phyloP scores from a whole-genome alignment of 202 grass and related monocot species.

The Panicum virgatum region DNA sequence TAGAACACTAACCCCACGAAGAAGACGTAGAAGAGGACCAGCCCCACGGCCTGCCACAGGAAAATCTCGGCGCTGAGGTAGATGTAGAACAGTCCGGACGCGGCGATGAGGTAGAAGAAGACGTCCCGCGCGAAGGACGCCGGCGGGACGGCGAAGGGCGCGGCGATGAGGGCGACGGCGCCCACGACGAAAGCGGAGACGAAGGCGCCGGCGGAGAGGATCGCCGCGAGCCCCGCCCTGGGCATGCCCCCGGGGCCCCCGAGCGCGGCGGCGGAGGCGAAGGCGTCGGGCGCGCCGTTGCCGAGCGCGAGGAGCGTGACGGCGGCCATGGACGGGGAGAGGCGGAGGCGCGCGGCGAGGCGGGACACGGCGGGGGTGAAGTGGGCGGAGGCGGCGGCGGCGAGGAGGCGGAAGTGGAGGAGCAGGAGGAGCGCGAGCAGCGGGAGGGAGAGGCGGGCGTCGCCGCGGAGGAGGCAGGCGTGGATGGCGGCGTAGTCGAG shows the following conservation, averaged over 20 bases:
- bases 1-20: constrained; percentile 90
- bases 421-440: constrained; percentile 48
- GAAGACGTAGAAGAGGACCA: constrained; percentile 81
- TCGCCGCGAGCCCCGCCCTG: constrained; percentile 55
- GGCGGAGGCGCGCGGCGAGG: constrained; percentile 59
- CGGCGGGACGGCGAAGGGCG: constrained; percentile 71
- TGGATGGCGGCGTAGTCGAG: constrained; percentile 74
- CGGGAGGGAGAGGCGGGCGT: constrained; percentile 56
- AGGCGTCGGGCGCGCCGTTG: constrained; percentile 81
- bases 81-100: constrained; percentile 59
- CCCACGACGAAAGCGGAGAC: constrained; percentile 92
- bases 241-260: constrained; percentile 37
- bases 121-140: constrained; percentile 64
- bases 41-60: constrained; percentile 72
- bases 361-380: constrained; percentile 75
- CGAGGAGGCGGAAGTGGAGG: constrained; percentile 81
- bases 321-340: constrained; percentile 82
- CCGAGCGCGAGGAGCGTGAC: constrained; percentile 80
- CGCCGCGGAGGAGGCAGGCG: constrained; percentile 52
- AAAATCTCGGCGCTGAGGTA: constrained; percentile 82
- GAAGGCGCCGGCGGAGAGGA: constrained; percentile 72
- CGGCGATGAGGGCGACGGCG: constrained; percentile 63
- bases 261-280: constrained; percentile 77
- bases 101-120: constrained; percentile 69
- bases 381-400: constrained; percentile 46